Percentiles rank a stretch among this genome's conserved stretches.
Conservation (phyloP, 2,329 filamentous ascomycete genomes). For the Alternaria sp. region DNA sequence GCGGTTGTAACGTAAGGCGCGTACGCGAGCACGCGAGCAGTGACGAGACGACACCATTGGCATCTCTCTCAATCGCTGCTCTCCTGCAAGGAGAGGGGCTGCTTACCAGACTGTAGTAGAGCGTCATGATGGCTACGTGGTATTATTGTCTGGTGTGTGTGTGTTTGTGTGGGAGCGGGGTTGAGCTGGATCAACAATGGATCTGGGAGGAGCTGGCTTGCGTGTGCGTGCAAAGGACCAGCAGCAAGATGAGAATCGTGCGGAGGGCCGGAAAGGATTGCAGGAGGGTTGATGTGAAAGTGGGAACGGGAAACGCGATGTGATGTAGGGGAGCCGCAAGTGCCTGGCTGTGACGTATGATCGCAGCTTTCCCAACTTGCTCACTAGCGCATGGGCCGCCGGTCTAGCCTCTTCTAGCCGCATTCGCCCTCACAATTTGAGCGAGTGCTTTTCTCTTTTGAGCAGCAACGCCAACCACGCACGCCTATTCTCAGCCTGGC, state of each 20-base stretch:
- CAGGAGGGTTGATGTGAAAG: slow-evolving; percentile 22
- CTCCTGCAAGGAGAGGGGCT: not conserved
- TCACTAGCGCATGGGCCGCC: slow-evolving; percentile 17
- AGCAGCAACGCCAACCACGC: slow-evolving; percentile 17
- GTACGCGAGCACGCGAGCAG: slow-evolving; percentile 12
- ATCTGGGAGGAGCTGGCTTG: slow-evolving; percentile 4
- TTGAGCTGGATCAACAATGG: slow-evolving; percentile 15
- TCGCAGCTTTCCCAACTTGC: slow-evolving; percentile 25
- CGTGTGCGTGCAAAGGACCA: not conserved
- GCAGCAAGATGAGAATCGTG: slow-evolving; percentile 1
- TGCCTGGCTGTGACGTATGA: slow-evolving; percentile 43
- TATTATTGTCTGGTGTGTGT: slow-evolving; percentile 22
- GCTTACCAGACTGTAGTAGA: slow-evolving; percentile 72
- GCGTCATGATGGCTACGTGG: slow-evolving; percentile 64
- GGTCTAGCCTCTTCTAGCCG: slow-evolving; percentile 26
- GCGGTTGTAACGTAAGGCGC: not conserved
- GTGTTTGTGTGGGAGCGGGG: slow-evolving; percentile 32
- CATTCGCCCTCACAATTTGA: slow-evolving; percentile 26
- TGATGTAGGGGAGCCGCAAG: slow-evolving; percentile 27
- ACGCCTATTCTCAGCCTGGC: slow-evolving; percentile 7
- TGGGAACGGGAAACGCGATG: slow-evolving; percentile 23
- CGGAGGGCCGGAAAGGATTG: slow-evolving; percentile 9
- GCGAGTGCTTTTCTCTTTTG: slow-evolving; percentile 17
- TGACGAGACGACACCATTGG: not conserved
- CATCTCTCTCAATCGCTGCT: not conserved